Evolutionary conservation across 192 early-diverging fungal species (phyloP).

Genomic region (Gaertneriomyces semiglobifer): DNA sequence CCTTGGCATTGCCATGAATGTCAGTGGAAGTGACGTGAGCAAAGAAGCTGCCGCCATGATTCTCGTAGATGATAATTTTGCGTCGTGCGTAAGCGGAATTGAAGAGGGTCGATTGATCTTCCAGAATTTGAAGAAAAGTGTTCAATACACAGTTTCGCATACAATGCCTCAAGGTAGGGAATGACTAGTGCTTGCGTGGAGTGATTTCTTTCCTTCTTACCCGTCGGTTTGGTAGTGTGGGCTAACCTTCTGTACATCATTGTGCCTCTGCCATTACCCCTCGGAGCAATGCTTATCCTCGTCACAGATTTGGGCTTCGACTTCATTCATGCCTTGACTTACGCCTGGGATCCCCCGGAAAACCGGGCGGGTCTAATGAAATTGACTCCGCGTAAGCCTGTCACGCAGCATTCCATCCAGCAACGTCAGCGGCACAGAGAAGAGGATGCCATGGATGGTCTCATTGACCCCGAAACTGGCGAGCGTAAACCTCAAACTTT

Average conservation of each 20-base stretch:
- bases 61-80: slow-evolving; percentile 97
- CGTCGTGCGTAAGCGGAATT: slow-evolving; percentile 86
- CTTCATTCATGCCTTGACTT: slow-evolving; percentile 77
- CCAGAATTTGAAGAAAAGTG: slow-evolving; percentile 90
- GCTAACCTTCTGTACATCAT: slow-evolving; percentile 80
- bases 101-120: slow-evolving; percentile 95
- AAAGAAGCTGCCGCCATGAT: slow-evolving; percentile 97
- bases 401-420: slow-evolving; percentile 72
- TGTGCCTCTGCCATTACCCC: slow-evolving; percentile 78
- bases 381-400: slow-evolving; percentile 84
- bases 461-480: slow-evolving; percentile 28
- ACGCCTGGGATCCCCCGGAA: slow-evolving; percentile 91
- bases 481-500: neutral
- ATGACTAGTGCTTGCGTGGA: neutral
- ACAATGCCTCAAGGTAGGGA: slow-evolving; percentile 75
- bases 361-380: slow-evolving; percentile 75
- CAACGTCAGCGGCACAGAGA: slow-evolving; percentile 48
- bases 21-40: slow-evolving; percentile 90
- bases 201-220: neutral
- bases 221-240: slow-evolving; percentile 42
- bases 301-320: slow-evolving; percentile 95
- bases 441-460: slow-evolving; percentile 20
- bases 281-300: slow-evolving; percentile 81
- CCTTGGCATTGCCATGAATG: slow-evolving; percentile 96
- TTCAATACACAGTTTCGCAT: slow-evolving; percentile 88